Base-by-base conservation (phyloP, 805 yeast genomes). In the Spencermartinsiella europaea region DNA sequence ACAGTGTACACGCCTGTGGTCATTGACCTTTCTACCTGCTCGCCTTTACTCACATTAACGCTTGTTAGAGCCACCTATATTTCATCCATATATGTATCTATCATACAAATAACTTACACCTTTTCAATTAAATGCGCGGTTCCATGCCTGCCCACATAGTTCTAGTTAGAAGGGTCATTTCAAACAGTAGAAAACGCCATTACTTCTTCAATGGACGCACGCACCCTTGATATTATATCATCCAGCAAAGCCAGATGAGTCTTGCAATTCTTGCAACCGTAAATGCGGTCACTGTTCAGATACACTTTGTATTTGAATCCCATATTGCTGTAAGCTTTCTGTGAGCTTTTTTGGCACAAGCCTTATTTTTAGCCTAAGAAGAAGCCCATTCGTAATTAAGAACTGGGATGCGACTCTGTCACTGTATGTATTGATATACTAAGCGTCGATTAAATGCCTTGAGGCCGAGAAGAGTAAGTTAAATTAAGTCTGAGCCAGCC, bases 1-100 rank as follows among this genome's bases (percentile, higher is more conserved):
- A 82, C 83, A 0, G 68, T 57, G 54, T 79, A 82, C 21, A 59
- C 59, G 0, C 87, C 88, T 0, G 86, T 80, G 21, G 74, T 66
- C 87, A 82, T 81, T 33, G 67, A 58, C 33, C 77, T 64, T 12
- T 63, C 64, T 47, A 67, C 75, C 2, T 61, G 52, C 10, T 58
- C 57, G 1, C 70, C 69, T 34, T 62, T 66, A 5, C 62, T 59
- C 38, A 70, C 68, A 56, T 77, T 77, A 35, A 71, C 72, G 19
- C 67, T 63, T 38, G 10, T 21, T 83, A n/a, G n/a, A n/a, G n/a
- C n/a, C n/a, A n/a, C n/a, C n/a, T n/a, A n/a, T n/a, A n/a, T n/a
- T n/a, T n/a, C n/a, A n/a, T n/a, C n/a, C n/a, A n/a, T n/a, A n/a
- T n/a, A n/a, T n/a, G n/a, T n/a, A n/a, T n/a, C 31, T 12, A 16